These are phyloP conservation scores for Metschnikowia baotianmanensis DNA, from an alignment of 805 yeast genomes.

Conservation along the genomic window DNA sequence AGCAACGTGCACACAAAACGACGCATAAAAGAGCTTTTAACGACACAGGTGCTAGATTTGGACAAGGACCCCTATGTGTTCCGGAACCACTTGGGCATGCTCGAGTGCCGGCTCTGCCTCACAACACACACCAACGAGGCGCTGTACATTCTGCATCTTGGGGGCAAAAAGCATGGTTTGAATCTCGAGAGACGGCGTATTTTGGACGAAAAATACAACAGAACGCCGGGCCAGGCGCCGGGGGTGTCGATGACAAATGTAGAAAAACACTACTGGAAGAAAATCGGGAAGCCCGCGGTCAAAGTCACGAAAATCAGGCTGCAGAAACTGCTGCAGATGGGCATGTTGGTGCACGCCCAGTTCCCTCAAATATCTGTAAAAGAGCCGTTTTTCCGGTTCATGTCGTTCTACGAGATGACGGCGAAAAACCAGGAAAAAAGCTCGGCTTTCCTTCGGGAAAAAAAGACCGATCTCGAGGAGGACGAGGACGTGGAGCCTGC, in stretches of 20 bases:
- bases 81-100: conserved; percentile 76
- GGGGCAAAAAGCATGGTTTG: conserved; percentile 78
- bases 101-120: conserved; percentile 81
- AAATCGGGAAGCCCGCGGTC: conserved; percentile 74
- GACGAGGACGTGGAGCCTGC: conserved; percentile 26
- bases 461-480: conserved; percentile 19
- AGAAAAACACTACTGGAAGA: conserved; percentile 46
- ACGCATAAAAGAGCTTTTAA: conserved; percentile 62
- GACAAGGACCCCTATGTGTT: conserved; percentile 80
- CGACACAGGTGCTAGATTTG: conserved; percentile 47
- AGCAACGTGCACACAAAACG: conserved; percentile 66
- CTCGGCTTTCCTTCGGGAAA: conserved; percentile 26
- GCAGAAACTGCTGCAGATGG: conserved; percentile 54
- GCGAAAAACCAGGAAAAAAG: conserved; percentile 37
- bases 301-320: conserved; percentile 68
- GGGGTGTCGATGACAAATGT: conserved; percentile 36
- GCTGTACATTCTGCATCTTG: conserved; percentile 78
- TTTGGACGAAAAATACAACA: conserved; percentile 33
- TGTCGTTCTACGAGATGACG: conserved; percentile 69
- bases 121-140: conserved; percentile 81
- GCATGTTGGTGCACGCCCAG: conserved; percentile 62
- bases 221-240: conserved; percentile 16
- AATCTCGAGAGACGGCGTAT: conserved; percentile 60
- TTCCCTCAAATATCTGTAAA: conserved; percentile 48
- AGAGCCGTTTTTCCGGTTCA: conserved; percentile 67